Evolutionary conservation across 2,329 filamentous ascomycete genomes (phyloP).

Genomic region (Chaetomium globosum): DNA sequence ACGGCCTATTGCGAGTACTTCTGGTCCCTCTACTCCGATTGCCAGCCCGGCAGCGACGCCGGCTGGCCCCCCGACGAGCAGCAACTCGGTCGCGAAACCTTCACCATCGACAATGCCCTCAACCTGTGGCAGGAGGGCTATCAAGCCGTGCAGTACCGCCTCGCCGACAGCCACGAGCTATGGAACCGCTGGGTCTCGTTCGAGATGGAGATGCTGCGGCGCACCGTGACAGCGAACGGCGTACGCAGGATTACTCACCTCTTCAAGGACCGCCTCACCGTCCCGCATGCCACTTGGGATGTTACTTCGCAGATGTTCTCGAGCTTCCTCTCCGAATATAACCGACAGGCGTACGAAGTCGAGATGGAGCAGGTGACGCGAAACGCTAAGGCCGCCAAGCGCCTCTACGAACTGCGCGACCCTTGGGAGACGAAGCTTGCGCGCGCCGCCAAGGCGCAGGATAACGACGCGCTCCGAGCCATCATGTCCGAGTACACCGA

Average conservation of each 20-base stretch:
- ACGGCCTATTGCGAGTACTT: conserved; percentile 77
- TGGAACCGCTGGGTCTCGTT: conserved; percentile 80
- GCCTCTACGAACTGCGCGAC: conserved; percentile 65
- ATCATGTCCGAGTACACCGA: conserved; percentile 72
- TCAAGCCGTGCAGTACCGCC: conserved; percentile 70
- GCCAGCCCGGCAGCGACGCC: conserved; percentile 56
- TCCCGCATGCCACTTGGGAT: conserved; percentile 75
- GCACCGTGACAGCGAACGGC: conserved; percentile 57
- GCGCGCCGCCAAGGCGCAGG: conserved; percentile 58
- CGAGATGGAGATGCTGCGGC: conserved; percentile 67
- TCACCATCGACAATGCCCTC: conserved; percentile 67
- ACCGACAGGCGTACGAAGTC: conserved; percentile 69
- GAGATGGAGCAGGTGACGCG: conserved; percentile 71
- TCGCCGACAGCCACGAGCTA: conserved; percentile 74
- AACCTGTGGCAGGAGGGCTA: conserved; percentile 73
- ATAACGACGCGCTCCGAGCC: conserved; percentile 57
- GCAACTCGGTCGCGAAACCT: conserved; percentile 68
- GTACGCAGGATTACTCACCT: conserved; percentile 68
- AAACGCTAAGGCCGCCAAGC: conserved; percentile 64
- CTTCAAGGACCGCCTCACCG: conserved; percentile 69
- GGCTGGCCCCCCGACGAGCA: conserved; percentile 69
- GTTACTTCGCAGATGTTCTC: conserved; percentile 75
- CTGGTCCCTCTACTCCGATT: conserved; percentile 68
- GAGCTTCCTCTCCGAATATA: conserved; percentile 71
- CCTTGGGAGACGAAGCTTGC: conserved; percentile 68